Base-by-base conservation (phyloP, 495 filamentous ascomycete species). In the Lasiosphaeria hispida region DNA sequence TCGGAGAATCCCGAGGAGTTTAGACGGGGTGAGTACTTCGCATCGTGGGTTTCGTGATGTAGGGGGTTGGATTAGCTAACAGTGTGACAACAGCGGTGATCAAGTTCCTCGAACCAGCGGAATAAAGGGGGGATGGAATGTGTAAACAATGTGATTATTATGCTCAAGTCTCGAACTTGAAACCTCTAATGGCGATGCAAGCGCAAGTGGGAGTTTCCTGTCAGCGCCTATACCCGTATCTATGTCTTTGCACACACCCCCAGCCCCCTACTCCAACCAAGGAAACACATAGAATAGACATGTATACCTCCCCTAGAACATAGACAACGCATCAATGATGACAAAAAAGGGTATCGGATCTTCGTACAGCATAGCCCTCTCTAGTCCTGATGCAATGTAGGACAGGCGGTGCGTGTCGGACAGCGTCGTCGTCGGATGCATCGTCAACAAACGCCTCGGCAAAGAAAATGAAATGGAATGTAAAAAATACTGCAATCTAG, bases 1-100 rank as follows among this genome's bases (percentile, higher is more conserved):
- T 90, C 89, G 9, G 93, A 97, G 77, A 89, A 92, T 56, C 94
- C 94, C 0, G 87, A 94, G 68, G 87, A 76, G 3, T 98, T 98
- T 67, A 80, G 87, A 66, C 76, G 84, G 78, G 88, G 91, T 95
- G 71, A 71, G 83, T 23, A 14, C 43, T 42, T 47, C 17, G n/a
- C n/a, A n/a, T n/a, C n/a, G 7, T 33, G 5, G 18, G 10, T 37
- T 39, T 43, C 38, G 33, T 13, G 44, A 35, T 30, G 19, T n/a
- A n/a, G 23, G 53, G 15, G 15, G 23, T 30, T 5, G 39, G 5
- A 48, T n/a, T 33, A 39, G n/a, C 50, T 60, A 50, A 49, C 50
- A 7, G 10, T 57, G n/a, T 8, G 18, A 30, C 5, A 53, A 57
- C 48, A 87, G 85, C 79, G 51, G 85, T 86, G 17, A 68, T 83